Evolutionary conservation across 1,284 basidiomycete species (phyloP).

Genomic region (Clitocybe nebularis): DNA sequence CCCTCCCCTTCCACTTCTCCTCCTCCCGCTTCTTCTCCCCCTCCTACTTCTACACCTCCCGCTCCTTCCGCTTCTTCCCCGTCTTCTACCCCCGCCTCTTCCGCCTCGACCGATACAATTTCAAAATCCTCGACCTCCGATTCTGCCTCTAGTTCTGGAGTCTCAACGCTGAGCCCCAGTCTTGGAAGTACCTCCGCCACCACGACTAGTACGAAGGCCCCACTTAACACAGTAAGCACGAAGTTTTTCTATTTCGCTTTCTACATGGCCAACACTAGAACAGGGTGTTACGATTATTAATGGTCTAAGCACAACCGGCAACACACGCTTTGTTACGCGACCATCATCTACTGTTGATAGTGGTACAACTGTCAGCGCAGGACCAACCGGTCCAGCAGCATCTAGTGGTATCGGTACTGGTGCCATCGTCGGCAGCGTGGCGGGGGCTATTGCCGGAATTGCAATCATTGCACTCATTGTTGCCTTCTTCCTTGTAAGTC

Average conservation of each 20-base stretch:
- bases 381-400: conserved; percentile 14
- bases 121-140: conserved; percentile 14
- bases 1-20: conserved; percentile 1
- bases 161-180: too few relatives aligned
- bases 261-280: neutral
- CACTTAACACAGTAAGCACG: neutral
- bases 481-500: conserved; percentile 32
- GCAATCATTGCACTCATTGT: conserved; percentile 29
- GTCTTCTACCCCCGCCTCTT: conserved; percentile 9
- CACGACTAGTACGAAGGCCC: neutral
- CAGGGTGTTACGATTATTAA: neutral
- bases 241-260: neutral
- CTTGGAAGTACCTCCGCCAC: conserved; percentile 8
- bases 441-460: conserved; percentile 31
- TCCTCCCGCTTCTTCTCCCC: conserved; percentile 6
- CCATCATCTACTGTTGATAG: conserved; percentile 9
- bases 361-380: conserved; percentile 16
- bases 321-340: neutral
- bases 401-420: conserved; percentile 30
- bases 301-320: neutral
- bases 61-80: conserved; percentile 1
- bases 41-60: neutral
- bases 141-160: neutral
- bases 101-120: conserved; percentile 7
- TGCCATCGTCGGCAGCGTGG: conserved; percentile 33